phyloP scores from a whole-genome alignment of 495 filamentous ascomycete genomes.

The Lasiosphaeriaceae sp. region DNA sequence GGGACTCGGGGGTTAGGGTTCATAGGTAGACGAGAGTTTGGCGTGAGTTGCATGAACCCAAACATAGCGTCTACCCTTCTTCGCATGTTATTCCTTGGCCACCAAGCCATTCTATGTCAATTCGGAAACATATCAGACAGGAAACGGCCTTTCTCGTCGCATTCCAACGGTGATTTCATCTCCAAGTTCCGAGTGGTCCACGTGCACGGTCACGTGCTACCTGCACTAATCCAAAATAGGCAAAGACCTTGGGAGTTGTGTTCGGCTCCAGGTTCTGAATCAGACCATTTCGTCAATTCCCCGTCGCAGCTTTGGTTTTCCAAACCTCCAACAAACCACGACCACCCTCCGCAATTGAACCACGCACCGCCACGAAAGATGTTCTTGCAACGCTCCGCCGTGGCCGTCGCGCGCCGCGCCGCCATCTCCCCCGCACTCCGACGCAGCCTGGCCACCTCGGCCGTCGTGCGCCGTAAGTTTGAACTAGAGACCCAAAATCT shows the following conservation, averaged over 20 bases:
- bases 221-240: slow-evolving; percentile 14
- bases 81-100: too few relatives aligned
- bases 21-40: background rate
- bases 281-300: slow-evolving; percentile 27
- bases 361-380: slow-evolving; percentile 47
- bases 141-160: background rate
- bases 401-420: slow-evolving; percentile 67
- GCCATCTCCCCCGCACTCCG: slow-evolving; percentile 55
- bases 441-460: slow-evolving; percentile 55
- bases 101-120: too few relatives aligned
- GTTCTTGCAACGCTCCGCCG: slow-evolving; percentile 78
- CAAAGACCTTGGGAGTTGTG: slow-evolving; percentile 17
- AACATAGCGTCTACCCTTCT: too few relatives aligned
- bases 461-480: slow-evolving; percentile 56
- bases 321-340: slow-evolving; percentile 11
- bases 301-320: slow-evolving; percentile 11
- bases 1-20: background rate
- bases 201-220: slow-evolving; percentile 22
- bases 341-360: slow-evolving; percentile 18
- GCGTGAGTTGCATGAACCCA: too few relatives aligned
- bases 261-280: slow-evolving; percentile 14
- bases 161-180: background rate
- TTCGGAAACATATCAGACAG: too few relatives aligned
- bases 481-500: slow-evolving; percentile 12
- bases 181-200: background rate